These are phyloP conservation scores for Leishmania major DNA, from an alignment of 208 protist species.

Conservation along the genomic window DNA sequence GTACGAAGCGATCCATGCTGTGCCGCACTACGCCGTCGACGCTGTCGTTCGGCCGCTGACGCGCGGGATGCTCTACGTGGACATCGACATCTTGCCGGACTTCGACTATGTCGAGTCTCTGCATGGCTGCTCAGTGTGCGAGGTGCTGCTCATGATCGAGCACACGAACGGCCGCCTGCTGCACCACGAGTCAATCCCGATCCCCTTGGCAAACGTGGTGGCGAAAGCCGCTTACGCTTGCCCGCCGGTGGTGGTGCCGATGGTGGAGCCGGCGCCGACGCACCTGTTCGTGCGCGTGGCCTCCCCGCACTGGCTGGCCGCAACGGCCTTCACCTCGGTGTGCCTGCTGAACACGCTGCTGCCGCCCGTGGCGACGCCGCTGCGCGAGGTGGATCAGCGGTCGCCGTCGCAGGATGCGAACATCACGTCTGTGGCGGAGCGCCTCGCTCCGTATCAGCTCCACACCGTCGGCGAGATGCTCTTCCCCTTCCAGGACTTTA, in stretches of 20 bases:
- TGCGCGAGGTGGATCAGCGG: constrained; percentile 73
- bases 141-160: constrained; percentile 97
- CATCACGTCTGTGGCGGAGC: constrained; percentile 64
- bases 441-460: constrained; percentile 81
- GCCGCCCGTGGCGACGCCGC: constrained; percentile 63
- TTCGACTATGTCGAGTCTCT: constrained; percentile 95
- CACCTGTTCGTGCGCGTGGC: constrained; percentile 95
- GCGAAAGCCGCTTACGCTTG: constrained; percentile 74
- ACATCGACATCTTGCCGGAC: constrained; percentile 96
- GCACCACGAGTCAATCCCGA: constrained; percentile 95
- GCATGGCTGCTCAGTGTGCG: constrained; percentile 85
- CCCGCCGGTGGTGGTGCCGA: constrained; percentile 96
- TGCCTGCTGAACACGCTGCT: constrained; percentile 96
- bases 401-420: constrained; percentile 68
- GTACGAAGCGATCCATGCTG: constrained; percentile 93
- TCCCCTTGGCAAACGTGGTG: constrained; percentile 80
- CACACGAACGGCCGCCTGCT: constrained; percentile 97
- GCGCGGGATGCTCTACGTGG: constrained; percentile 93
- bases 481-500: constrained; percentile 94
- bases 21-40: constrained; percentile 95
- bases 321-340: constrained; percentile 75
- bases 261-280: constrained; percentile 96
- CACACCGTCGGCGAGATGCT: constrained; percentile 77
- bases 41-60: constrained; percentile 97
- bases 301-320: constrained; percentile 91